Evolutionary conservation across 2,329 filamentous ascomycete genomes (phyloP), one percentile per base, ranked within the genome.

Genomic region (Talaromyces sp.): DNA sequence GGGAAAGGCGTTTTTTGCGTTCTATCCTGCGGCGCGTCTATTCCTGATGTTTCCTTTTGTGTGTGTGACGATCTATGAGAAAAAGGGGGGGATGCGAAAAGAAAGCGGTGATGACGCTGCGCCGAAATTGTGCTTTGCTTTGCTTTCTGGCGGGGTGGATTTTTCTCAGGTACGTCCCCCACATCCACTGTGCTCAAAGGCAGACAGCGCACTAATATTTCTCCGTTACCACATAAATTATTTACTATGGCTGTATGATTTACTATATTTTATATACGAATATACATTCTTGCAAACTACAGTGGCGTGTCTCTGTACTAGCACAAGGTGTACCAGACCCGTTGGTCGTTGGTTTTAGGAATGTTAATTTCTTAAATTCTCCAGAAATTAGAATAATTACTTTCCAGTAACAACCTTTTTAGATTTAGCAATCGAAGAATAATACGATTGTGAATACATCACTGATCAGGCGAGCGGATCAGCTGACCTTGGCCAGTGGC

Each of bases 141-240:
- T 56, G 35, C 19, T 43, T 26, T 32, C 24, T 46, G 55, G 55
- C 55, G 55, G 55, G 55, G 55, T 48, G 46, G 55, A 57, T 50
- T 57, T 57, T 57, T 57, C 55, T 57, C 55, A 57, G 55, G 55
- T 21, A 57, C 55, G 26, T 26, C 26, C 5, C 26, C 26, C 26
- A 3, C 26, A 3, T 5, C 3, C 26, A 26, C 26, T 26, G 26
- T 26, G 3, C 26, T 51, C 48, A 24, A 51, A 51, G 48, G 48
- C 48, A 51, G 48, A 32, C 21, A 38, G 35, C 53, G 53, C 53
- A 55, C 53, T 55, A 55, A 55, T n/a, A 26, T 55, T 55, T 55
- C 53, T 55, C 53, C 53, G 11, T 48, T 48, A 11, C 21, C 8
- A 10, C 17, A 48, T 48, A 24, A 1, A 48, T 24, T 19, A 19